A percentile compares a stretch with the other conserved stretches of the same genome.
Evolutionary conservation across 2,329 filamentous ascomycete genomes (phyloP).

Genomic region (Zymoseptoria tritici): DNA sequence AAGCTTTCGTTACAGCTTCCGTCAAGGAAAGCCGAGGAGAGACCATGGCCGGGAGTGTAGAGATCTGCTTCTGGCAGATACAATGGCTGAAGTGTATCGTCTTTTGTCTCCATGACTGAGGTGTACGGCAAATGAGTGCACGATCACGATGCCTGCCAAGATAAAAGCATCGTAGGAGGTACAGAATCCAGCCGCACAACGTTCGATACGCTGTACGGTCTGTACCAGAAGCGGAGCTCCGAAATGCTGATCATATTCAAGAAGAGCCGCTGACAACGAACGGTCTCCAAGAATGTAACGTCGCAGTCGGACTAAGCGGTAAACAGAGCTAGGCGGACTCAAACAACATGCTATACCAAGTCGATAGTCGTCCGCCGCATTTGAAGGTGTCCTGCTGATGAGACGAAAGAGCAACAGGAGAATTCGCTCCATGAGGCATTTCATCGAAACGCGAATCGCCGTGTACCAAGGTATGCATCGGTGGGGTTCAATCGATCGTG

Average conservation of each 20-base stretch:
- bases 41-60: background rate
- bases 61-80: background rate
- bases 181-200: background rate
- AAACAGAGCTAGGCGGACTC: background rate
- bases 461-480: background rate
- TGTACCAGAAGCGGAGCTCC: background rate
- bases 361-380: background rate
- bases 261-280: background rate
- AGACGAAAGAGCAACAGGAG: background rate
- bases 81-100: background rate
- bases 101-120: background rate
- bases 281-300: background rate
- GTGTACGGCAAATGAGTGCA: background rate
- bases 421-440: background rate
- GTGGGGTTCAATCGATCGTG: background rate
- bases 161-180: background rate
- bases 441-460: background rate
- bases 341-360: background rate
- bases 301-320: background rate
- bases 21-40: background rate
- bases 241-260: background rate
- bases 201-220: background rate
- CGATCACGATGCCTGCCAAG: background rate
- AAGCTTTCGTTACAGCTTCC: background rate
- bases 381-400: background rate